phyloP scores from a whole-genome alignment of 306 rosid genomes.

The Ormosia emarginata region DNA sequence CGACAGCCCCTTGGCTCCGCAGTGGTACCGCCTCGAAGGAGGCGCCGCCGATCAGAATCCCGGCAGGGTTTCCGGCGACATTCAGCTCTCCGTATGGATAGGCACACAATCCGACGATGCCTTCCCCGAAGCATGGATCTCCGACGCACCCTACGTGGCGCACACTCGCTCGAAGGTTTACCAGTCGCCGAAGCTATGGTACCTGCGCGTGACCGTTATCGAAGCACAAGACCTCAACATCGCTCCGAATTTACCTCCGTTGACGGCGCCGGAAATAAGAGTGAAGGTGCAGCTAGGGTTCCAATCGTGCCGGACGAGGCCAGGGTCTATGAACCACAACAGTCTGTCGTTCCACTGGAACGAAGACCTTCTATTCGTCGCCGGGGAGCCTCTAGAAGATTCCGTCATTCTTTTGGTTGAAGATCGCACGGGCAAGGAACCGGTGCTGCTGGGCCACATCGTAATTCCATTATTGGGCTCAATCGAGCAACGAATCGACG shows the following conservation, averaged over 20 bases:
- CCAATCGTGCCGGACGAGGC: slow-evolving; percentile 65
- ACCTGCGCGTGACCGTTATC: slow-evolving; percentile 32
- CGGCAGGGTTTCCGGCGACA: slow-evolving; percentile 38
- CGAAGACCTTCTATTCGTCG: slow-evolving; percentile 85
- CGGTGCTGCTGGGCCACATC: slow-evolving; percentile 57
- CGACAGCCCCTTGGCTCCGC: slow-evolving; percentile 48
- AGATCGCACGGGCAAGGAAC: slow-evolving; percentile 70
- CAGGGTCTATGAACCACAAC: slow-evolving; percentile 83
- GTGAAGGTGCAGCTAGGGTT: slow-evolving; percentile 67
- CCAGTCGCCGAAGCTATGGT: slow-evolving; percentile 53
- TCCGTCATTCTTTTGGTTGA: slow-evolving; percentile 61
- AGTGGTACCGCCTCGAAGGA: slow-evolving; percentile 52
- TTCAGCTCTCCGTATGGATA: slow-evolving; percentile 47
- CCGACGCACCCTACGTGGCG: slow-evolving; percentile 42
- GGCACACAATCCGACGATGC: slow-evolving; percentile 50
- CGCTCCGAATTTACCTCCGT: slow-evolving; percentile 75
- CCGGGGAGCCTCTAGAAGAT: slow-evolving; percentile 91
- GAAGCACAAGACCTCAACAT: slow-evolving; percentile 52
- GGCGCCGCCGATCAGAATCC: slow-evolving; percentile 31
- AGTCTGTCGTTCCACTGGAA: slow-evolving; percentile 76
- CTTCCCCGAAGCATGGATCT: slow-evolving; percentile 41
- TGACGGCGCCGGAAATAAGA: slow-evolving; percentile 81
- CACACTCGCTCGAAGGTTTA: slow-evolving; percentile 50
- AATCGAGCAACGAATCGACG: slow-evolving; percentile 81
- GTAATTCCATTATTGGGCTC: slow-evolving; percentile 53